phyloP scores from a whole-genome alignment of 495 filamentous ascomycete species.

The Hypoxylon fuscum region DNA sequence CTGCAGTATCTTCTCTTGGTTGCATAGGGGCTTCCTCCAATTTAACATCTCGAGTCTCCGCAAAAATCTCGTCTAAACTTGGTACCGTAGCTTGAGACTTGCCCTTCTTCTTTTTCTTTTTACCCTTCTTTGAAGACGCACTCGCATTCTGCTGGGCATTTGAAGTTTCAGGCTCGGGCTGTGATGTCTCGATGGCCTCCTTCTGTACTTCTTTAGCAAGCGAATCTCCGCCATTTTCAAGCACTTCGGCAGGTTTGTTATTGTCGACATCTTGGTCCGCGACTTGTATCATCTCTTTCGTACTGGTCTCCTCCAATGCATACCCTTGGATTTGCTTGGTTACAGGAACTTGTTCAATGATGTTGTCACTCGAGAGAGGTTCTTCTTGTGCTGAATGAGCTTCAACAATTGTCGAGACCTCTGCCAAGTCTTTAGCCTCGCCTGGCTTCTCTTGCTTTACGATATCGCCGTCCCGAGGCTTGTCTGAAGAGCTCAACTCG shows the following conservation, averaged over 20 bases:
- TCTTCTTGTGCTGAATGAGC: conserved; percentile 16
- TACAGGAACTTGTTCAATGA: conserved; percentile 2
- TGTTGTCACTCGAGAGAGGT: conserved; percentile 5
- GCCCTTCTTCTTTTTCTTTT: conserved; percentile 37
- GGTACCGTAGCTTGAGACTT: conserved; percentile 19
- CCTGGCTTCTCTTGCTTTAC: neutral
- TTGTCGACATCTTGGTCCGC: conserved; percentile 2
- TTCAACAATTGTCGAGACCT: conserved; percentile 1
- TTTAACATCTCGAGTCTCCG: conserved; percentile 1
- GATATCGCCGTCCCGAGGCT: neutral
- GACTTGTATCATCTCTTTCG: neutral
- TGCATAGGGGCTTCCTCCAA: conserved; percentile 3
- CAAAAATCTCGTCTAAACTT: neutral
- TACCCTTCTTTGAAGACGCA: conserved; percentile 42
- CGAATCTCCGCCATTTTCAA: neutral
- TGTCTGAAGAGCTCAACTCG: conserved; percentile 12
- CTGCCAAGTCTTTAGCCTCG: neutral
- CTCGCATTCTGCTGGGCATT: conserved; percentile 13
- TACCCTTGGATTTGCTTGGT: neutral
- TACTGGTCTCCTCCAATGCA: neutral
- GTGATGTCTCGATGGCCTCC: neutral
- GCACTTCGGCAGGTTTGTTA: conserved; percentile 4
- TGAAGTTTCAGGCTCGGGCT: conserved; percentile 23
- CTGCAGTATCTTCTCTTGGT: neutral
- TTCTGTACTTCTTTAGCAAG: conserved; percentile 2